Evolutionary conservation across 2,329 filamentous ascomycete genomes (phyloP).

Genomic region (Colletotrichum sp.): DNA sequence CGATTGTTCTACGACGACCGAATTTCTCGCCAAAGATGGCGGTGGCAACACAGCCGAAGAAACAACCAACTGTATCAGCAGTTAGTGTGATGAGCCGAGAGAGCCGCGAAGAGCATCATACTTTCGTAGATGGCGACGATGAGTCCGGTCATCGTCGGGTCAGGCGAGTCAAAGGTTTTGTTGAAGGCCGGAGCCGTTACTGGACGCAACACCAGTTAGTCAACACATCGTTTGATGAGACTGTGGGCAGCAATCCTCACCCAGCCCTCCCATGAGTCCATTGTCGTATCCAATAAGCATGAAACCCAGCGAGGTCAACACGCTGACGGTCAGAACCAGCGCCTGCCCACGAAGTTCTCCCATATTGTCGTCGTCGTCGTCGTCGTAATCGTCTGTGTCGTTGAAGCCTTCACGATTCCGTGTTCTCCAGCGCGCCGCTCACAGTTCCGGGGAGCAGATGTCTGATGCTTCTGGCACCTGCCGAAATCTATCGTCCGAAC

Average conservation of each 20-base stretch:
- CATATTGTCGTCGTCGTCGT: background rate
- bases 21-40: slow-evolving; percentile 46
- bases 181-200: slow-evolving; percentile 45
- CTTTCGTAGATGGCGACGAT: slow-evolving; percentile 52
- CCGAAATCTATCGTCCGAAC: background rate
- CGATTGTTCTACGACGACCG: slow-evolving; percentile 45
- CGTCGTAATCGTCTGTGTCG: background rate
- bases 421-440: background rate
- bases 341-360: slow-evolving; percentile 30
- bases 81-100: background rate
- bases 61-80: slow-evolving; percentile 28
- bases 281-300: slow-evolving; percentile 53
- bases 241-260: slow-evolving; percentile 3
- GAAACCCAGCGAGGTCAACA: slow-evolving; percentile 50
- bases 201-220: slow-evolving; percentile 23
- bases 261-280: slow-evolving; percentile 45
- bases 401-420: background rate
- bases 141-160: slow-evolving; percentile 44
- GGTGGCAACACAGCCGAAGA: slow-evolving; percentile 26
- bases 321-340: slow-evolving; percentile 45
- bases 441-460: background rate
- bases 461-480: background rate
- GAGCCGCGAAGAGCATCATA: background rate
- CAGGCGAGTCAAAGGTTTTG: slow-evolving; percentile 41
- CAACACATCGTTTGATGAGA: background rate